Percentiles rank a stretch among this genome's conserved stretches.
These are phyloP conservation scores for Kodamaea fungicola DNA, from an alignment of 1,139 yeast species.

Conservation along the genomic window DNA sequence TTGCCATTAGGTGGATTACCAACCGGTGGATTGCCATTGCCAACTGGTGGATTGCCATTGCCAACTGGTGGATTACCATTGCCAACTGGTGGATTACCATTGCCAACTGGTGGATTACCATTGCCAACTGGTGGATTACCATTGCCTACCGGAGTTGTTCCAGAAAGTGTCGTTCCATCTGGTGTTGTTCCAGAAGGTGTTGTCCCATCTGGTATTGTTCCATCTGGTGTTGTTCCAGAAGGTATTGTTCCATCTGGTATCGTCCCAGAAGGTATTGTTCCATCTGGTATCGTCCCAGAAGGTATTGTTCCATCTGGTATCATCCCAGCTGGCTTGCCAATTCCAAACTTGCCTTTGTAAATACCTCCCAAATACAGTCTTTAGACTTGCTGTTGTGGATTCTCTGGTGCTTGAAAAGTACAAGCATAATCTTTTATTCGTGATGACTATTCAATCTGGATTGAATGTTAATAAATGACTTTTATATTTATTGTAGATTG, in stretches of 20 bases:
- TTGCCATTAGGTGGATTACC: neutral
- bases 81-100: neutral
- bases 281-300: neutral
- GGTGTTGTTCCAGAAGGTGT: neutral
- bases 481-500: too few relatives aligned
- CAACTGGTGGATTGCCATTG: neutral
- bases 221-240: neutral
- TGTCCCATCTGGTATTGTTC: neutral
- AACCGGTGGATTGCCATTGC: neutral
- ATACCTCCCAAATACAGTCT: too few relatives aligned
- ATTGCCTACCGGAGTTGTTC: neutral
- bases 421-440: too few relatives aligned
- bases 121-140: neutral
- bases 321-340: neutral
- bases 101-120: neutral
- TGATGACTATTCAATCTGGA: too few relatives aligned
- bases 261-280: neutral
- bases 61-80: neutral
- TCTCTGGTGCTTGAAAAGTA: too few relatives aligned
- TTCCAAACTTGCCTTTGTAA: too few relatives aligned
- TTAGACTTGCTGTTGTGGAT: too few relatives aligned
- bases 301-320: neutral
- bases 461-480: too few relatives aligned
- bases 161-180: neutral
- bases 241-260: neutral